These are phyloP conservation scores for Cytospora mali DNA, from an alignment of 2,329 filamentous ascomycete species.

Conservation along the genomic window DNA sequence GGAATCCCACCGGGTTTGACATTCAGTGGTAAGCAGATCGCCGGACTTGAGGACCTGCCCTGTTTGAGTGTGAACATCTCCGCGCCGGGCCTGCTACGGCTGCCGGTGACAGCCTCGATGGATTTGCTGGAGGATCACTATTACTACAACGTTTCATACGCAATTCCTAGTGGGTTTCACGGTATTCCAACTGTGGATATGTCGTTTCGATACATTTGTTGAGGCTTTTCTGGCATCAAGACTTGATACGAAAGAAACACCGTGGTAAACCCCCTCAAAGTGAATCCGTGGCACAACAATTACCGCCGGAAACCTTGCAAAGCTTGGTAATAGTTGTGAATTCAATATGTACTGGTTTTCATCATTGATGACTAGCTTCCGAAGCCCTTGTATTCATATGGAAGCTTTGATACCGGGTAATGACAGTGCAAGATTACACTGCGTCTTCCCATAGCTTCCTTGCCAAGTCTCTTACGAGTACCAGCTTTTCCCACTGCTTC, in stretches of 20 bases:
- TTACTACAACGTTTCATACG: conserved; percentile 51
- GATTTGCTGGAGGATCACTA: conserved; percentile 47
- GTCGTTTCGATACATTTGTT: conserved; percentile 24
- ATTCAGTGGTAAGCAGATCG: conserved; percentile 34
- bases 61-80: conserved; percentile 44
- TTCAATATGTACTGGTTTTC: too few relatives aligned
- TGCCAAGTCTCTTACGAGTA: conserved; percentile 10
- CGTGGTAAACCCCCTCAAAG: too few relatives aligned
- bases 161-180: conserved; percentile 43
- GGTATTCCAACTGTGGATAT: conserved; percentile 32
- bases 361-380: too few relatives aligned
- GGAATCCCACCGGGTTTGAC: conserved; percentile 45
- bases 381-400: too few relatives aligned
- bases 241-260: neutral
- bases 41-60: conserved; percentile 40
- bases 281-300: too few relatives aligned
- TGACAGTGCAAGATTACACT: too few relatives aligned
- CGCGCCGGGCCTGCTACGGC: conserved; percentile 41
- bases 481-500: conserved; percentile 18
- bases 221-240: neutral
- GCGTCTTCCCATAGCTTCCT: conserved; percentile 10
- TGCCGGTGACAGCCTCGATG: conserved; percentile 34
- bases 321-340: too few relatives aligned
- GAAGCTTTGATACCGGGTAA: too few relatives aligned
- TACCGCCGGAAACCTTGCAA: too few relatives aligned